phyloP scores from a whole-genome alignment of 2,329 filamentous ascomycete genomes.

The Delphinella strobiligena region DNA sequence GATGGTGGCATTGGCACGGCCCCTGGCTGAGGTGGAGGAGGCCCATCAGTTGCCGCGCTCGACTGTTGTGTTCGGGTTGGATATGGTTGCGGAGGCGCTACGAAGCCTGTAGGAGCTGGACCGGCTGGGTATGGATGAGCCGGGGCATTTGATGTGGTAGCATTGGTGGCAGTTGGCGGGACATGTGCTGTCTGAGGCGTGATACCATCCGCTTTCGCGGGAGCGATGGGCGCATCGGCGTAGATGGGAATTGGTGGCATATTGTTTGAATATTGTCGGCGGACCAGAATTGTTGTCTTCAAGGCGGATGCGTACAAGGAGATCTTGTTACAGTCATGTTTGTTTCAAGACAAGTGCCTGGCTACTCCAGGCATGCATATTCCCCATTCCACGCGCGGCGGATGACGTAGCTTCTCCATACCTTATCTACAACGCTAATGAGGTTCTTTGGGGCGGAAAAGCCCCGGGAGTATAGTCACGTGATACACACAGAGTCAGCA shows the following conservation, averaged over 20 bases:
- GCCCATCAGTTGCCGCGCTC: conserved; percentile 17
- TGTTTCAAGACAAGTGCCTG: too few species aligned
- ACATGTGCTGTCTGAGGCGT: conserved; percentile 26
- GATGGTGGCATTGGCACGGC: conserved; percentile 23
- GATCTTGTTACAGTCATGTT: too few species aligned
- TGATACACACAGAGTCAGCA: too few species aligned
- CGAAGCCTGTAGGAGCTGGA: conserved; percentile 20
- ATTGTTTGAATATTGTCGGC: conserved; percentile 8
- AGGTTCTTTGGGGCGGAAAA: too few species aligned
- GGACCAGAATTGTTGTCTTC: background rate
- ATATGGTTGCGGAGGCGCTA: conserved; percentile 12
- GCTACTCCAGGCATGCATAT: too few species aligned
- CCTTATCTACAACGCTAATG: too few species aligned
- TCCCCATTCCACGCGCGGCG: too few species aligned
- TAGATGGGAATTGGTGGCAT: conserved; percentile 38
- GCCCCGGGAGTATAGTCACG: too few species aligned
- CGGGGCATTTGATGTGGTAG: conserved; percentile 13
- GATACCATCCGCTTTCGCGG: conserved; percentile 24
- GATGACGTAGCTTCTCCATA: too few species aligned
- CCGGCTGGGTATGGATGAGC: conserved; percentile 15
- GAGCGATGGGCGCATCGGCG: conserved; percentile 33
- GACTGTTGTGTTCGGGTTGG: conserved; percentile 16
- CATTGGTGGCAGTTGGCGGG: conserved; percentile 21
- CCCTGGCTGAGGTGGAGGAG: conserved; percentile 30
- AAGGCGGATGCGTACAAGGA: background rate